Base-by-base conservation (phyloP, 179 eudicot genomes). In the Amaranthus tricolor region DNA sequence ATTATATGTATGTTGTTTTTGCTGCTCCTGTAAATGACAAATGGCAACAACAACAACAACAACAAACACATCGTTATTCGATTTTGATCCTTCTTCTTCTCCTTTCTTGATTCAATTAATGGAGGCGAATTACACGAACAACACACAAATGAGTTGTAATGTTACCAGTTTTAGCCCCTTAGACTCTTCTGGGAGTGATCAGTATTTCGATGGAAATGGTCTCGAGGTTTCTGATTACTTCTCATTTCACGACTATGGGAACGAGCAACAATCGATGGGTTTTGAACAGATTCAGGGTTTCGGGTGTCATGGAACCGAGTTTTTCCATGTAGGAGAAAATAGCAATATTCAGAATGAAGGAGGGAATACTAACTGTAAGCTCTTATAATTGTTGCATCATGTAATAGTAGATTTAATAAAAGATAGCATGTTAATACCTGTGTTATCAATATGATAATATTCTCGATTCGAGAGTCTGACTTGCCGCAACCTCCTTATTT, bases 161-260 rank as follows among this genome's bases (percentile, higher is more conserved):
- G 57, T 72, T 14, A 77, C 73, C 45, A 78, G 82, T 66, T 58
- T 77, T 49, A 76, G 81, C 44, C 71, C 86, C 16, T 60, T 82
- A 1, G 86, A 75, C 72, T 80, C 84, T 43, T 85, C 88, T 1
- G 88, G 79, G 53, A 80, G 86, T 50, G 88, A 81, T 74, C 84
- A 81, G 16, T 78, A 62, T 57, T 45, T 68, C 7, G 88, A 84
- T 3, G 60, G 63, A 15, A 56, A 76, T 6, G 87, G 80, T 6
- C 71, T 88, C 3, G 90, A 82, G 72, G 68, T 74, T 55, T 70
- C 82, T 0, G 88, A 85, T 43, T 83, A 74, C 77, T 80, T 82
- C 21, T 45, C 74, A 11, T 70, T 77, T 49, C 81, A 82, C 13
- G 71, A 62, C 0, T 86, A 78, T 67, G 72, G 63, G 5, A 53